phyloP scores from a whole-genome alignment of 2,329 filamentous ascomycete species.

The Onygenales sp. region DNA sequence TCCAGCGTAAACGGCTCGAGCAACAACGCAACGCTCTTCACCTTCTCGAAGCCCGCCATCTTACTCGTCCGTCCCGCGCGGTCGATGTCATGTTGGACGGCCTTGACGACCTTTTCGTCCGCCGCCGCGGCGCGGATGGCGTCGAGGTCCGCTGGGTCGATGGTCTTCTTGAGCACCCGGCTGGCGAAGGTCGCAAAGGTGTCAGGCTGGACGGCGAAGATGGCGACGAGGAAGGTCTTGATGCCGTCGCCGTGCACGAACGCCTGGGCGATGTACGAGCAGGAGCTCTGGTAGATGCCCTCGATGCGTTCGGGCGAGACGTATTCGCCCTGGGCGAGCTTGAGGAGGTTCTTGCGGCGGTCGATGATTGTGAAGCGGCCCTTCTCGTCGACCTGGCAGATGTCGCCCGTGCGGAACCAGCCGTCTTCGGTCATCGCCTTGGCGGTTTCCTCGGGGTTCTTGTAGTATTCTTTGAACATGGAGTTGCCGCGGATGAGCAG shows the following conservation, averaged over 20 bases:
- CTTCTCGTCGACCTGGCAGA: slow-evolving; percentile 71
- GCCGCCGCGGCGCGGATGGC: slow-evolving; percentile 58
- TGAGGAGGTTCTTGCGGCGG: slow-evolving; percentile 97
- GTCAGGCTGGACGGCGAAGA: slow-evolving; percentile 82
- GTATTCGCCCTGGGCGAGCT: slow-evolving; percentile 95
- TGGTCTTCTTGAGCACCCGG: slow-evolving; percentile 60
- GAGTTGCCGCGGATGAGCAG: slow-evolving; percentile 71
- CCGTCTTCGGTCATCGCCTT: slow-evolving; percentile 78
- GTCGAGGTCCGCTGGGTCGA: slow-evolving; percentile 55
- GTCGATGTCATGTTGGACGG: slow-evolving; percentile 70
- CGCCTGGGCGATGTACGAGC: slow-evolving; percentile 65
- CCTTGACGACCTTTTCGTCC: slow-evolving; percentile 62
- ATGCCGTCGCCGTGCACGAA: slow-evolving; percentile 86
- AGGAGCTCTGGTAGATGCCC: slow-evolving; percentile 81
- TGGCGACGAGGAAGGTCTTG: slow-evolving; percentile 70
- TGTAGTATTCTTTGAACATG: slow-evolving; percentile 80
- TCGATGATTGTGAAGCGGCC: slow-evolving; percentile 91
- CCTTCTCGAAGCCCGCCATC: slow-evolving; percentile 84
- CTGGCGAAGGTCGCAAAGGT: slow-evolving; percentile 72
- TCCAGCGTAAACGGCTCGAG: slow-evolving; percentile 89
- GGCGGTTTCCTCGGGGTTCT: slow-evolving; percentile 76
- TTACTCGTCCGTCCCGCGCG: slow-evolving; percentile 71
- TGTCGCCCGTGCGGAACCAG: slow-evolving; percentile 96
- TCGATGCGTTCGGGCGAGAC: slow-evolving; percentile 95
- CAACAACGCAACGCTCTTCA: slow-evolving; percentile 63